Percentiles rank a stretch among this genome's conserved stretches.
These are phyloP conservation scores for Blastobotrys niveus DNA, from an alignment of 1,139 yeast genomes.

Conservation along the genomic window DNA sequence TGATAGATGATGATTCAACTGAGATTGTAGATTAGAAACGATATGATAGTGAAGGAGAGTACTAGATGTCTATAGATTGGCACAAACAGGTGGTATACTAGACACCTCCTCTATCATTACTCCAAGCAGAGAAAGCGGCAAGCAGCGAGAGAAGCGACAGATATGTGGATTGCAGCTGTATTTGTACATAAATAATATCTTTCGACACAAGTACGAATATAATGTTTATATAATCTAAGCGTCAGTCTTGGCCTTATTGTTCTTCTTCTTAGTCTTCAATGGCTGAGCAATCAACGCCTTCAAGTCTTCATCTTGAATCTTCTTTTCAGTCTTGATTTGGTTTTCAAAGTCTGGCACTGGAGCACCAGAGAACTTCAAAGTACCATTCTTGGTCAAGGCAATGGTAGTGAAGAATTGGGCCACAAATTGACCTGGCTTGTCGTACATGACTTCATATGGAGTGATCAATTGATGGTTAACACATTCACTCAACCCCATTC, in stretches of 20 bases:
- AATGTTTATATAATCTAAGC: slow-evolving; percentile 6
- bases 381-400: slow-evolving; percentile 69
- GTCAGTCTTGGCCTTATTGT: slow-evolving; percentile 33
- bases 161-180: too few species aligned
- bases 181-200: background rate
- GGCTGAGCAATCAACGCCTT: slow-evolving; percentile 51
- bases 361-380: slow-evolving; percentile 61
- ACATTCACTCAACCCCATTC: slow-evolving; percentile 74
- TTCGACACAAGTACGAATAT: background rate
- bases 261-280: slow-evolving; percentile 49
- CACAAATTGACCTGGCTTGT: slow-evolving; percentile 61
- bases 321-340: slow-evolving; percentile 53
- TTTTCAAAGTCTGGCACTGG: slow-evolving; percentile 41
- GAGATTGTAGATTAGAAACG: too few species aligned
- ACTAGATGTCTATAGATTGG: too few species aligned
- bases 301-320: slow-evolving; percentile 50
- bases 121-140: too few species aligned
- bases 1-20: too few species aligned
- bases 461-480: slow-evolving; percentile 61
- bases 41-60: too few species aligned
- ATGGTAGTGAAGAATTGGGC: slow-evolving; percentile 76
- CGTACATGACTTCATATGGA: slow-evolving; percentile 65
- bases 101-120: too few species aligned
- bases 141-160: too few species aligned
- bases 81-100: too few species aligned